phyloP scores from a whole-genome alignment of 805 yeast species.

The Saccharomyces eubayanus region DNA sequence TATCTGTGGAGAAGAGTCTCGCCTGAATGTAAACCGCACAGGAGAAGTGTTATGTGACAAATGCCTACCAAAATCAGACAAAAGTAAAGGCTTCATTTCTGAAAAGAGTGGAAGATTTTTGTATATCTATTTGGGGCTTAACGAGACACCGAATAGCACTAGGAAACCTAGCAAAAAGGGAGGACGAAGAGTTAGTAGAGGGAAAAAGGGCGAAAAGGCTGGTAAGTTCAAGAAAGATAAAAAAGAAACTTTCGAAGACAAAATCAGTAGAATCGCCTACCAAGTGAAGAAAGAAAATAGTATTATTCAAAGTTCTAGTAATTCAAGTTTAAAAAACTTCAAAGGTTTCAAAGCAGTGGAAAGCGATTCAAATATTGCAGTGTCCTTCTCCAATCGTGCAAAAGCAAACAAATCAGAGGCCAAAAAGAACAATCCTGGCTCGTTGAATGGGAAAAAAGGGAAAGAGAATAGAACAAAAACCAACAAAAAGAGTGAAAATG shows the following conservation, averaged over 20 bases:
- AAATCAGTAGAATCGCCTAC: conserved; percentile 23
- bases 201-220: conserved; percentile 15
- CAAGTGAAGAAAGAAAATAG: conserved; percentile 27
- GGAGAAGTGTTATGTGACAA: conserved; percentile 35
- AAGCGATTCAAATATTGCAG: conserved; percentile 4
- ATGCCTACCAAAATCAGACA: conserved; percentile 31
- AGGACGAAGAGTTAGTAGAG: conserved; percentile 33
- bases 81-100: conserved; percentile 29
- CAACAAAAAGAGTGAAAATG: neutral
- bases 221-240: conserved; percentile 6
- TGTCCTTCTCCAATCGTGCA: neutral
- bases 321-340: conserved; percentile 34
- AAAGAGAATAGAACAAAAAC: neutral
- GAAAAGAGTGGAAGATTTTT: conserved; percentile 43
- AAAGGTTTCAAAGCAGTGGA: conserved; percentile 25
- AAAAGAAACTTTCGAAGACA: conserved; percentile 17
- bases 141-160: conserved; percentile 26
- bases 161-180: conserved; percentile 16
- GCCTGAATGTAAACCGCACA: conserved; percentile 32
- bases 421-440: neutral
- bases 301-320: conserved; percentile 35
- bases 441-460: neutral
- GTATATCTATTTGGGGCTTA: conserved; percentile 41
- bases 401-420: neutral
- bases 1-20: conserved; percentile 36